Evolutionary conservation across 2,329 filamentous ascomycete genomes (phyloP), one percentile per base, ranked within the genome.

Genomic region (Calonectria multiphialidica): DNA sequence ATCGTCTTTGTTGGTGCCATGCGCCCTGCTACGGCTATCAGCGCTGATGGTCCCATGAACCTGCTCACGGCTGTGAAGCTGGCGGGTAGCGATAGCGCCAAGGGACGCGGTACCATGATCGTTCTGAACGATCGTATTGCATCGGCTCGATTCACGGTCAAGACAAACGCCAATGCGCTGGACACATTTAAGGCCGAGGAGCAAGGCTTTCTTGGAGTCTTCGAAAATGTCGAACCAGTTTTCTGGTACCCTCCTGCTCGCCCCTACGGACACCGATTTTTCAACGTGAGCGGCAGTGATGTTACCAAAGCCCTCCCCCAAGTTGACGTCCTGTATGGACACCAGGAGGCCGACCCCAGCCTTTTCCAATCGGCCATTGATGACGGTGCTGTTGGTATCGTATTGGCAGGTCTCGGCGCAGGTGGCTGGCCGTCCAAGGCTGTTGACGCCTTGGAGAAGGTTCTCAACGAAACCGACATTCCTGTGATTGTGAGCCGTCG

Each of bases 21-120:
- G 90, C 84, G 91, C 5, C 91, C 90, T 3, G 87, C 90, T 0
- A 92, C 90, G 0, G 90, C 90, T 2, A 83, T 92, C 74, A 89
- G 88, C 45, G 90, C 91, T 4, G 91, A 93, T 71, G 91, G 91
- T 0, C 90, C 90, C 12, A 86, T 90, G 73, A 92, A 93, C 79
- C 84, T 92, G 9, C 85, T 90, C 33, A 87, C 90, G 78, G 88
- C 90, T 5, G 89, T 92, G 0, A 89, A 86, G 0, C 82, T 92
- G 0, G 91, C 90, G 0, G 84, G 82, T 0, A 85, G 82, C 35
- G 81, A 85, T 0, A 80, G 82, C 2, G 87, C 88, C 1, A 80
- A 77, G 10, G 83, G 85, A 33, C 84, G 91, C 0, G 91, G 90
- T 28, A 83, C 87, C 2, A 88, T 93, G 86, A 85, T 92, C 5